phyloP scores from a whole-genome alignment of 371 early-diverging fungal species.

The Lichtheimia corymbifera region DNA sequence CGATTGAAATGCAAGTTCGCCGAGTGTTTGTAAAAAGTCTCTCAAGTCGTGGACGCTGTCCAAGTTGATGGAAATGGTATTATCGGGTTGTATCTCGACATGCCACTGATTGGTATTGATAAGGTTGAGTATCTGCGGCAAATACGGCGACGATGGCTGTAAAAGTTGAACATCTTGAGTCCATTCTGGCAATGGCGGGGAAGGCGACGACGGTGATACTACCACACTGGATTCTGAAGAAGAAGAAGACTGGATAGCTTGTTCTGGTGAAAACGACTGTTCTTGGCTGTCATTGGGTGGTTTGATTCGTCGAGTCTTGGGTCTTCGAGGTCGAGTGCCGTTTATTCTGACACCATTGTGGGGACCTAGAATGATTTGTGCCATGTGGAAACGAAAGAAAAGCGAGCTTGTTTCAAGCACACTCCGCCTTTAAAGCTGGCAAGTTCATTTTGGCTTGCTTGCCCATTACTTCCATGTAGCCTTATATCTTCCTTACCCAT shows the following conservation, averaged over 20 bases:
- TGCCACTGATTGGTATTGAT: conserved; percentile 20
- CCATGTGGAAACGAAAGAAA: conserved; percentile 13
- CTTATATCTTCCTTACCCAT: no score
- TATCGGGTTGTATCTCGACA: conserved; percentile 15
- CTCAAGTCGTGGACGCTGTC: conserved; percentile 19
- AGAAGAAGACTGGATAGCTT: not conserved
- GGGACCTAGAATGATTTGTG: conserved; percentile 24
- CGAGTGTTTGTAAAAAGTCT: conserved; percentile 20
- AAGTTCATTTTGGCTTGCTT: no score
- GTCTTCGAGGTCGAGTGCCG: conserved; percentile 25
- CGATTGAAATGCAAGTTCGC: conserved; percentile 5
- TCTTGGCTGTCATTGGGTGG: no score
- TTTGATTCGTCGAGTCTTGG: conserved; percentile 13
- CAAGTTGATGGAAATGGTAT: conserved; percentile 19
- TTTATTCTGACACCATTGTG: conserved; percentile 26
- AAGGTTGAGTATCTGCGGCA: conserved; percentile 12
- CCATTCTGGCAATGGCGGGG: not conserved
- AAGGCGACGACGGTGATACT: not conserved
- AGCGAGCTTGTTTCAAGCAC: not conserved
- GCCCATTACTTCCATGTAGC: no score
- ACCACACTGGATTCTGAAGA: not conserved
- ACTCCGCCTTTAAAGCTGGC: not conserved
- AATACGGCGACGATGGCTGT: not conserved
- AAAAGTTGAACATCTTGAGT: not conserved
- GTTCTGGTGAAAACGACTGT: conserved; percentile 1